phyloP scores from a whole-genome alignment of 257 asterid species.

The Ophiorrhiza pumila region DNA sequence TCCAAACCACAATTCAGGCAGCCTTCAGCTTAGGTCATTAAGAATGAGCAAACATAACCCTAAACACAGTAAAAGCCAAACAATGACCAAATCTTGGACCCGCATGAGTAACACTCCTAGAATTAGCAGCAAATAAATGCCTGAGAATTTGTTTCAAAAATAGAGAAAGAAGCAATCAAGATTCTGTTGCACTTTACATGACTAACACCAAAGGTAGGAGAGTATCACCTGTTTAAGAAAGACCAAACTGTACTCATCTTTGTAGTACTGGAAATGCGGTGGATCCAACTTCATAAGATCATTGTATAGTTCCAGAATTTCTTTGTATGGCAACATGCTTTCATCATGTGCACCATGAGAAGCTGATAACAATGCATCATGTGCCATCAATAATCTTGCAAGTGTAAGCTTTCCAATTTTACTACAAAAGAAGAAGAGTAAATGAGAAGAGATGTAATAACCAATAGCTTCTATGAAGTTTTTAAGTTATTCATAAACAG shows the following conservation, averaged over 20 bases:
- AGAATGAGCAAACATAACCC: background rate
- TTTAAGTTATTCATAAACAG: conserved; percentile 13
- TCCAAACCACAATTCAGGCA: background rate
- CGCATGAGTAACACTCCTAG: background rate
- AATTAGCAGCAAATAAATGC: background rate
- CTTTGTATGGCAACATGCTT: conserved; percentile 44
- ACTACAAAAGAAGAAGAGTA: conserved; percentile 41
- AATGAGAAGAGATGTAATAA: conserved; percentile 17
- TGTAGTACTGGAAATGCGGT: conserved; percentile 63
- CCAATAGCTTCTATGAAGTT: conserved; percentile 12
- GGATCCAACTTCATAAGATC: conserved; percentile 79
- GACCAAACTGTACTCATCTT: conserved; percentile 70
- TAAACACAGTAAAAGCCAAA: background rate
- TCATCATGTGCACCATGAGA: conserved; percentile 30
- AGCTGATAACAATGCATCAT: conserved; percentile 44
- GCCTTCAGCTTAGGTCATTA: background rate
- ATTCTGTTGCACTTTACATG: background rate
- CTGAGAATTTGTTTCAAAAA: background rate
- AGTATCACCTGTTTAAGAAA: conserved; percentile 66
- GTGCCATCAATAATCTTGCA: conserved; percentile 84
- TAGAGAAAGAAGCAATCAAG: background rate
- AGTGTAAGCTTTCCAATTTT: conserved; percentile 95
- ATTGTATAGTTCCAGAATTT: conserved; percentile 64
- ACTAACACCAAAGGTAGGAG: conserved; percentile 7
- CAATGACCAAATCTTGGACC: background rate